A percentile compares a stretch with the other conserved stretches of the same genome.
Evolutionary conservation across 2,329 filamentous ascomycete genomes (phyloP).

Genomic region (Penicillium sp.): DNA sequence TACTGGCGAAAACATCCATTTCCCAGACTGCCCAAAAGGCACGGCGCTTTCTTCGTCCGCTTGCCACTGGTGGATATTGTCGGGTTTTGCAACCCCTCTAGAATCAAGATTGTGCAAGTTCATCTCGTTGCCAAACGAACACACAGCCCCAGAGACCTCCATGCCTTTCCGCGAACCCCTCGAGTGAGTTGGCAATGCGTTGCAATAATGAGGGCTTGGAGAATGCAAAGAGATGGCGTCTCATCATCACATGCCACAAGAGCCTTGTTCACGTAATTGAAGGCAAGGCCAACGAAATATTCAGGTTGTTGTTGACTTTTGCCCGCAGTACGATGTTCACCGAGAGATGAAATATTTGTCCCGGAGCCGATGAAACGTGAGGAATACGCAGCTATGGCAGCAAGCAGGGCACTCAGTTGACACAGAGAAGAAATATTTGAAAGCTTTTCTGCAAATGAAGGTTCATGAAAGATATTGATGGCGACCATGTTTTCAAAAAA

Average conservation of each 20-base stretch:
- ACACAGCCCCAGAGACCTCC: not conserved
- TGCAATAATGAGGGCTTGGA: not conserved
- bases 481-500: not conserved
- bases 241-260: not conserved
- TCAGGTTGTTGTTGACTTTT: not conserved
- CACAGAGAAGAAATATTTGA: not conserved
- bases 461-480: not conserved
- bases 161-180: not conserved
- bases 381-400: not conserved
- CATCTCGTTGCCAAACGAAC: not conserved
- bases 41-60: not conserved
- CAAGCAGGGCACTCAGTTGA: not conserved
- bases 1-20: not conserved
- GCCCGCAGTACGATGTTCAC: too few species aligned
- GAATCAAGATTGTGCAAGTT: not conserved
- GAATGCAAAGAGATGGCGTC: not conserved
- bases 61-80: slow-evolving; percentile 7
- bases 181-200: not conserved
- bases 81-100: not conserved
- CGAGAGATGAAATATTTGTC: not conserved
- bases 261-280: not conserved
- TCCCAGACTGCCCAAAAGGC: not conserved
- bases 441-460: not conserved
- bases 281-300: not conserved
- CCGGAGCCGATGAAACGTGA: not conserved